These are phyloP conservation scores for Poronia punctata DNA, from an alignment of 495 filamentous ascomycete species.

Conservation along the genomic window DNA sequence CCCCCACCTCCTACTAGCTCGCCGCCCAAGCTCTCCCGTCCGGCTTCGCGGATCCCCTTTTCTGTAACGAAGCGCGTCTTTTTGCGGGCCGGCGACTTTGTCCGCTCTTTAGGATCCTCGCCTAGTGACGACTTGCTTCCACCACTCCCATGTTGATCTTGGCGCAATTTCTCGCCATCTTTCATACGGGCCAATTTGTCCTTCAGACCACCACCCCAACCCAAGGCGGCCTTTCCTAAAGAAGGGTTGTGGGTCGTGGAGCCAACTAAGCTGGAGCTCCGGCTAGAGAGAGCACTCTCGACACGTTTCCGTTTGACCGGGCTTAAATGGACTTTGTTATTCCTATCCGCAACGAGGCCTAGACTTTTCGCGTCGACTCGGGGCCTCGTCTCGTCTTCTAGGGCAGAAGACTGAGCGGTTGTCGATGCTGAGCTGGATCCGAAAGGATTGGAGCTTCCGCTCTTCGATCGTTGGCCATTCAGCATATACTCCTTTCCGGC, in stretches of 20 bases:
- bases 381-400: conserved; percentile 16
- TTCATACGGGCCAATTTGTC: conserved; percentile 47
- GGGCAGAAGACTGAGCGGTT: conserved; percentile 2
- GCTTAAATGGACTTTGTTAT: conserved; percentile 55
- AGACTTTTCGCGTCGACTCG: conserved; percentile 42
- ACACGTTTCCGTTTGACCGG: conserved; percentile 66
- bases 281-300: conserved; percentile 30
- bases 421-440: conserved; percentile 7
- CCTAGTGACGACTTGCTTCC: conserved; percentile 12
- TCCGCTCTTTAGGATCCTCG: conserved; percentile 6
- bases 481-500: conserved; percentile 74
- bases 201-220: conserved; percentile 43
- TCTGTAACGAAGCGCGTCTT: conserved; percentile 78
- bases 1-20: conserved; percentile 47
- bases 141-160: conserved; percentile 15
- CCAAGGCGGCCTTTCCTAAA: conserved; percentile 21
- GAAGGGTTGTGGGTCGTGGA: conserved; percentile 4
- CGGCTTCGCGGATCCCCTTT: conserved; percentile 69
- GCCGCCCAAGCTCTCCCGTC: conserved; percentile 63
- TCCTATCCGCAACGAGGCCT: conserved; percentile 51
- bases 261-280: conserved; percentile 16
- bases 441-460: conserved; percentile 7
- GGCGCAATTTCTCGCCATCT: conserved; percentile 41
- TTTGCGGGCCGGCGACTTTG: conserved; percentile 51
- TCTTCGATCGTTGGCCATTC: conserved; percentile 9